Conservation (phyloP, 352 stramenopile genomes). For the Globisporangium nunn region DNA sequence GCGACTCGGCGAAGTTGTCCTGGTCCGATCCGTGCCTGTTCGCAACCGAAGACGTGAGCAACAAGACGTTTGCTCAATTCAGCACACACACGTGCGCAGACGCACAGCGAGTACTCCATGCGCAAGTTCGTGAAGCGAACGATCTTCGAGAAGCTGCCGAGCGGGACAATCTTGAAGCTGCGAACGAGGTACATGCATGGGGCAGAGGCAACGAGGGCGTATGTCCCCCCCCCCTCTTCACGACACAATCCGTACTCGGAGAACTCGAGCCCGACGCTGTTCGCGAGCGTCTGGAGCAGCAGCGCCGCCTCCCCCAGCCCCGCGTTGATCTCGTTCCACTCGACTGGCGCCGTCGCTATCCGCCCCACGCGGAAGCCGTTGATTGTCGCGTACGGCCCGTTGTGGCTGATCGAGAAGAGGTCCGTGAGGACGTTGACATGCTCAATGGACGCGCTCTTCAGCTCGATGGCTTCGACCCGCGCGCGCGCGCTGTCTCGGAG, state of each 20-base stretch:
- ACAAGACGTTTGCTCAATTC: not conserved
- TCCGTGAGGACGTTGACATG: constrained; percentile 63
- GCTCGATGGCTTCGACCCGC: constrained; percentile 51
- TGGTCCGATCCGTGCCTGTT: constrained; percentile 76
- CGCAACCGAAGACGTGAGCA: constrained; percentile 13
- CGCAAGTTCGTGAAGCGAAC: constrained; percentile 65
- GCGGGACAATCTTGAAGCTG: constrained; percentile 81
- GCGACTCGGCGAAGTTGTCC: constrained; percentile 78
- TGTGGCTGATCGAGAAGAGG: constrained; percentile 71
- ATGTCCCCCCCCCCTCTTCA: too few relatives aligned
- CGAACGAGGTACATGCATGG: not conserved
- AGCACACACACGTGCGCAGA: constrained; percentile 3
- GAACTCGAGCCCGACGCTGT: constrained; percentile 55
- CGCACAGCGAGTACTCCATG: constrained; percentile 81
- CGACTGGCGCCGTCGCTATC: constrained; percentile 39
- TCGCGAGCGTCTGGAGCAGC: constrained; percentile 55
- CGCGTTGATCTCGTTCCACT: constrained; percentile 89
- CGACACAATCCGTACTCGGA: constrained; percentile 25
- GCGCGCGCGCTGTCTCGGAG: constrained; percentile 47
- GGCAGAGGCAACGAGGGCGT: not conserved
- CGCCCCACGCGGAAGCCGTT: constrained; percentile 80
- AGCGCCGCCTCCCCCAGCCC: constrained; percentile 69
- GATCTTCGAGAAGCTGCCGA: constrained; percentile 86
- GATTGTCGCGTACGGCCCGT: constrained; percentile 73
- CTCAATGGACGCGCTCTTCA: constrained; percentile 29